phyloP scores from a whole-genome alignment of 805 yeast genomes.

The Kodamaea restingae region DNA sequence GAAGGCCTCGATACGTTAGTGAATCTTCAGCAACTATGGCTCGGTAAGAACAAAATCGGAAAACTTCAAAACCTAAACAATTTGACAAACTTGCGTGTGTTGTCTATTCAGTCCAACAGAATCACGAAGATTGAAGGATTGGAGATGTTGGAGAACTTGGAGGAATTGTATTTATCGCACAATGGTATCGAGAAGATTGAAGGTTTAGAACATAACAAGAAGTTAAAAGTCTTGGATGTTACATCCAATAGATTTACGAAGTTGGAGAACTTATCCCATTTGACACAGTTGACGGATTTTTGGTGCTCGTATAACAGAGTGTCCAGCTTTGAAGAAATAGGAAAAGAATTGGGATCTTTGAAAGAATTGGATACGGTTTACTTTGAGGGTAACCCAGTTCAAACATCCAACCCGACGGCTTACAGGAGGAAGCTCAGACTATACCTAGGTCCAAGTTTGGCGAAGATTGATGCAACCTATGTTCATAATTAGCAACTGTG shows the following conservation, averaged over 20 bases:
- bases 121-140: constrained; percentile 77
- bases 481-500: constrained; percentile 18
- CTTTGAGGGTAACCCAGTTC: constrained; percentile 91
- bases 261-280: constrained; percentile 61
- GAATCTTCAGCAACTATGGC: constrained; percentile 75
- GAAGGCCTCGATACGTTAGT: constrained; percentile 45
- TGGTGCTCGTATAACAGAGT: constrained; percentile 87
- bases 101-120: constrained; percentile 86
- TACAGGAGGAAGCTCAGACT: constrained; percentile 80
- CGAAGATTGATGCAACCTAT: constrained; percentile 90
- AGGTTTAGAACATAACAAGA: constrained; percentile 66
- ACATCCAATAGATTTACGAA: constrained; percentile 66
- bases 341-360: constrained; percentile 57
- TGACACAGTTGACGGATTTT: constrained; percentile 74
- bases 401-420: constrained; percentile 64
- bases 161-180: constrained; percentile 85
- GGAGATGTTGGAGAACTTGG: constrained; percentile 64
- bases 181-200: constrained; percentile 74
- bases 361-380: constrained; percentile 80
- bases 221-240: constrained; percentile 72
- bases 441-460: constrained; percentile 63
- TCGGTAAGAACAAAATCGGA: constrained; percentile 80
- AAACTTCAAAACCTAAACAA: constrained; percentile 58
- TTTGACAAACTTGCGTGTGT: constrained; percentile 60
- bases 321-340: constrained; percentile 64